These are phyloP conservation scores for Carnegiea gigantea DNA, from an alignment of 179 eudicot genomes.

Conservation along the genomic window DNA sequence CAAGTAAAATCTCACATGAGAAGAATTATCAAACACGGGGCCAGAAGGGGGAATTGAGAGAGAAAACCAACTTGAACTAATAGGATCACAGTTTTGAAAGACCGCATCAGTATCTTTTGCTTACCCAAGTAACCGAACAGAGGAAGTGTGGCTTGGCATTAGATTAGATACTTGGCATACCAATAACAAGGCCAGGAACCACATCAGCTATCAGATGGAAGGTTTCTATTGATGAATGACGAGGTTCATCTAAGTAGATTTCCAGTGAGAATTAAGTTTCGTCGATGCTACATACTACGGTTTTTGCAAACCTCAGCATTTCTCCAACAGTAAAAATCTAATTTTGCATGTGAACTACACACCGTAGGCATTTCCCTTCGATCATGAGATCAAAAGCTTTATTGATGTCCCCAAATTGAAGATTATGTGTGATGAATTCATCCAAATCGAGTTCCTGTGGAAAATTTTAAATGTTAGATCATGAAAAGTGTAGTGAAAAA, in stretches of 20 bases:
- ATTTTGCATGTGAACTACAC: conserved; percentile 85
- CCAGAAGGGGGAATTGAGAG: no score
- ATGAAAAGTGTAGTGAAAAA: background rate
- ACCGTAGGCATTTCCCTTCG: conserved; percentile 76
- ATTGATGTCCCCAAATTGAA: conserved; percentile 68
- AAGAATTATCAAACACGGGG: no score
- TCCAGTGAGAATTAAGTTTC: conserved; percentile 45
- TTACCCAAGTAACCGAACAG: no score
- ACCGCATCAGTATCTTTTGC: background rate
- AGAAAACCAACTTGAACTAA: background rate
- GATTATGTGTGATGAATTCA: conserved; percentile 66
- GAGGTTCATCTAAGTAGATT: conserved; percentile 61
- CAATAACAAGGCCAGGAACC: background rate
- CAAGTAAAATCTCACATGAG: background rate
- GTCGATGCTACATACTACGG: no score
- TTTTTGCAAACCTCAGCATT: background rate
- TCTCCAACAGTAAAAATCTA: conserved; percentile 16
- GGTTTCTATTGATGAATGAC: conserved; percentile 65
- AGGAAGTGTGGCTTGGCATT: background rate
- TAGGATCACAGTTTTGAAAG: background rate
- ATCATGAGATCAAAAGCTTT: conserved; percentile 73
- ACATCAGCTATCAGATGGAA: conserved; percentile 45
- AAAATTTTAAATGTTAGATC: conserved; percentile 4
- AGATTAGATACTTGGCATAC: no score
- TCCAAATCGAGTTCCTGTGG: conserved; percentile 78